A percentile compares a stretch with the other conserved stretches of the same genome.
Evolutionary conservation across 805 yeast species (phyloP).

Genomic region (Kregervanrija pseudodelftensis): DNA sequence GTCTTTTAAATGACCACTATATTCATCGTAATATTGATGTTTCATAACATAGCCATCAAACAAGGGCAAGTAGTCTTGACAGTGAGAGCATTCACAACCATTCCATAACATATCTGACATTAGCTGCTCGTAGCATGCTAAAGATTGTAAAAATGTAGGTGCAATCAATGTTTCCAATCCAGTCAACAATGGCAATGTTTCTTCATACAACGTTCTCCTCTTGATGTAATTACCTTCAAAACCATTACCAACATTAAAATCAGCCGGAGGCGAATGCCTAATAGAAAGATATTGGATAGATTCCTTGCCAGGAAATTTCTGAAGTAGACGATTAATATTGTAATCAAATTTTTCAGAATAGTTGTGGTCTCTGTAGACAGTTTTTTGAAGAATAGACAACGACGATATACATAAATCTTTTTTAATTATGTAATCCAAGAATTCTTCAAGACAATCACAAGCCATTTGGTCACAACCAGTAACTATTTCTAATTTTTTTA

Average conservation of each 20-base stretch:
- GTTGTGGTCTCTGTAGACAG: slow-evolving; percentile 33
- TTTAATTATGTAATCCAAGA: slow-evolving; percentile 22
- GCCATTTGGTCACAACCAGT: slow-evolving; percentile 45
- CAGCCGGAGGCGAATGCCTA: slow-evolving; percentile 51
- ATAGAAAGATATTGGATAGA: slow-evolving; percentile 38
- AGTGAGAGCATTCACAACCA: slow-evolving; percentile 61
- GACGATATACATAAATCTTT: slow-evolving; percentile 26
- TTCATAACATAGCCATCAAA: slow-evolving; percentile 57
- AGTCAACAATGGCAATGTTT: slow-evolving; percentile 38
- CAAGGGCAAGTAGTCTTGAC: slow-evolving; percentile 38
- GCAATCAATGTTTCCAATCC: slow-evolving; percentile 40
- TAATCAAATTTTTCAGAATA: slow-evolving; percentile 52
- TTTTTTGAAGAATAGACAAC: slow-evolving; percentile 30
- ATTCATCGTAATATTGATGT: slow-evolving; percentile 51
- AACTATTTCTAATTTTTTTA: slow-evolving; percentile 41
- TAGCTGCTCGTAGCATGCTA: slow-evolving; percentile 63
- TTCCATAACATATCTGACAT: slow-evolving; percentile 71
- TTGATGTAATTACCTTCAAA: slow-evolving; percentile 68
- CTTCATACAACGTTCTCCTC: slow-evolving; percentile 44
- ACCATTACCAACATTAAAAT: slow-evolving; percentile 55
- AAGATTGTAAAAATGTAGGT: slow-evolving; percentile 53
- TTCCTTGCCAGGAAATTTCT: slow-evolving; percentile 26
- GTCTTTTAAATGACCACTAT: slow-evolving; percentile 45
- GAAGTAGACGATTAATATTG: slow-evolving; percentile 35
- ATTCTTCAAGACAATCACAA: slow-evolving; percentile 40